Evolutionary conservation across 768 basidiomycete genomes (phyloP).

Genomic region (Tylopilus plumbeoviolaceoides): DNA sequence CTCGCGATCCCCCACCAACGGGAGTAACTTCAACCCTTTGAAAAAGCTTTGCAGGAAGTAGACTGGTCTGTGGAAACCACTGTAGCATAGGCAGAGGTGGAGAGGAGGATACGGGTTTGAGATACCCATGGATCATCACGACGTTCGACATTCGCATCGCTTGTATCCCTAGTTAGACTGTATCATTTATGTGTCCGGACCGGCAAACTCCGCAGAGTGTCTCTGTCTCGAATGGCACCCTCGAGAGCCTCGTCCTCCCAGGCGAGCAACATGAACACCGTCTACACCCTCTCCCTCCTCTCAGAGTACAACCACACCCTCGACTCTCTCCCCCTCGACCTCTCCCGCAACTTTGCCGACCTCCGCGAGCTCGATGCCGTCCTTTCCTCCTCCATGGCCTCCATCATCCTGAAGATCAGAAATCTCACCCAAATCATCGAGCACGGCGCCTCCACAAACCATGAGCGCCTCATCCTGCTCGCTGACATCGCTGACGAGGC

Average conservation of each 20-base stretch:
- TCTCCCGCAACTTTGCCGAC: slow-evolving; percentile 93
- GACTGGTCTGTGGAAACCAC: slow-evolving; percentile 4
- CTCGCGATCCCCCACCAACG: slow-evolving; percentile 22
- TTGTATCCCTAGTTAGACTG: slow-evolving; percentile 22
- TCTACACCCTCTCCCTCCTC: slow-evolving; percentile 66
- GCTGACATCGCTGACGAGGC: slow-evolving; percentile 95
- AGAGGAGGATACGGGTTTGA: background rate
- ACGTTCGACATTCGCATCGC: slow-evolving; percentile 19
- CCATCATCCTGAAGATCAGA: slow-evolving; percentile 78
- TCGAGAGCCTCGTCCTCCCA: slow-evolving; percentile 30
- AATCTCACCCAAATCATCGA: slow-evolving; percentile 75
- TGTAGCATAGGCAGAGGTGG: slow-evolving; percentile 26
- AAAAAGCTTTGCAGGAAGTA: slow-evolving; percentile 35
- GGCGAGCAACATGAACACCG: slow-evolving; percentile 36
- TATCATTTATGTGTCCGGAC: slow-evolving; percentile 15
- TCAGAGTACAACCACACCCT: slow-evolving; percentile 88
- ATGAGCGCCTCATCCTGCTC: slow-evolving; percentile 81
- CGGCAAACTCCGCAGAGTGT: slow-evolving; percentile 26
- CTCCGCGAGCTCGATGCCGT: slow-evolving; percentile 98
- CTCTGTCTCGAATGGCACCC: slow-evolving; percentile 30
- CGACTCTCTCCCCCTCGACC: slow-evolving; percentile 89
- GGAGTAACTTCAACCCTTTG: slow-evolving; percentile 26
- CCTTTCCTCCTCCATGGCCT: slow-evolving; percentile 79
- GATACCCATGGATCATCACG: background rate
- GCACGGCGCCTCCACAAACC: slow-evolving; percentile 49